Conservation (phyloP, 1,284 basidiomycete genomes). For the Abortiporus biennis region DNA sequence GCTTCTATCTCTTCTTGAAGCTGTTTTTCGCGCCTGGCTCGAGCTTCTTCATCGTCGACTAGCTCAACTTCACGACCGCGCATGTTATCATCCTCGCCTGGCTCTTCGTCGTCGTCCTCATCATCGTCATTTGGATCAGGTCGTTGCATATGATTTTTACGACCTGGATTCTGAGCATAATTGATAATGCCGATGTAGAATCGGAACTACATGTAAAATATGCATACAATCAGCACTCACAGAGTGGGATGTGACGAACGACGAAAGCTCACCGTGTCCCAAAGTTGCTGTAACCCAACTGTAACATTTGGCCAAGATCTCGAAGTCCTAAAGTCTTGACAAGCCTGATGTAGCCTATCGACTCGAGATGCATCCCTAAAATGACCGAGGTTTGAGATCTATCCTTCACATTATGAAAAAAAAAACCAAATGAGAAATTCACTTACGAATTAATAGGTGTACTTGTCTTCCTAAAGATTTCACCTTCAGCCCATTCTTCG, state of each 20-base stretch:
- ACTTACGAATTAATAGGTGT: slow-evolving; percentile 38
- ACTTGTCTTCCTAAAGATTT: slow-evolving; percentile 30
- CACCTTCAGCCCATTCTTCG: slow-evolving; percentile 58
- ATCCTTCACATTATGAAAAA: not conserved
- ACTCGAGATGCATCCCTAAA: slow-evolving; percentile 33
- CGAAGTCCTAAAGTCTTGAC: slow-evolving; percentile 47
- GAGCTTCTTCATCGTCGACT: slow-evolving; percentile 15
- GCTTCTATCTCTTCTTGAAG: slow-evolving; percentile 9
- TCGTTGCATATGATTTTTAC: slow-evolving; percentile 8
- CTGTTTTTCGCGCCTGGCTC: slow-evolving; percentile 10
- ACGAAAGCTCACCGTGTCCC: slow-evolving; percentile 49
- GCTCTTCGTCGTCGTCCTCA: slow-evolving; percentile 19
- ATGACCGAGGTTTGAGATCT: not conserved
- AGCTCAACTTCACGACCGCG: slow-evolving; percentile 6
- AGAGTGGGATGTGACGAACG: not conserved
- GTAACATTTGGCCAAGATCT: slow-evolving; percentile 44
- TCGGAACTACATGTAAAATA: slow-evolving; percentile 33
- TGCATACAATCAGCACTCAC: not conserved
- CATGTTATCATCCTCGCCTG: slow-evolving; percentile 8
- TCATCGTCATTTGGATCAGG: slow-evolving; percentile 29
- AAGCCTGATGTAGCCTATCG: slow-evolving; percentile 52
- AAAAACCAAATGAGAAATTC: not conserved
- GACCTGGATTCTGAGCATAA: slow-evolving; percentile 19
- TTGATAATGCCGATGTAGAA: slow-evolving; percentile 44
- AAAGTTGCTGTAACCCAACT: slow-evolving; percentile 41